Evolutionary conservation across 148 eudicot species (phyloP).

Genomic region (Rhododendron vialii): DNA sequence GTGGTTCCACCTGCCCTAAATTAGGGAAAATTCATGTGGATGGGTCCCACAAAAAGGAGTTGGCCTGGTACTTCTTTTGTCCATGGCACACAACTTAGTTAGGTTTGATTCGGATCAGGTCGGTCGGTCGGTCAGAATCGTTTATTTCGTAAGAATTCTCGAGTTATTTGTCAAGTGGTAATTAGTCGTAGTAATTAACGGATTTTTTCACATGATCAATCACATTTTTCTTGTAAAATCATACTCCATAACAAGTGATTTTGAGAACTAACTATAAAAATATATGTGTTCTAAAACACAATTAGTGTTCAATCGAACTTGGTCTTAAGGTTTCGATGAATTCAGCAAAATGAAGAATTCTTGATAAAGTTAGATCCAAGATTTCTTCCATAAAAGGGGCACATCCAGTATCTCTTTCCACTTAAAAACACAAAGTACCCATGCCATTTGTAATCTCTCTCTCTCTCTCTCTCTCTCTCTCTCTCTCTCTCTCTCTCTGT

Average conservation of each 20-base stretch:
- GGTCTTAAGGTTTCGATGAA: neutral
- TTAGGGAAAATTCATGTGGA: neutral
- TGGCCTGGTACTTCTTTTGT: neutral
- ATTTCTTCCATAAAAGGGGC: neutral
- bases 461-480: neutral
- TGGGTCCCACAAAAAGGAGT: neutral
- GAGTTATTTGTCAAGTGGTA: too few relatives aligned
- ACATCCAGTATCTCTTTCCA: neutral
- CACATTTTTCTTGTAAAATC: neutral
- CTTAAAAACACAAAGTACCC: neutral
- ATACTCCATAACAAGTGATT: too few relatives aligned
- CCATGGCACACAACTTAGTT: neutral
- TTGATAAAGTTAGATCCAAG: neutral
- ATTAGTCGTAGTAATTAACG: too few relatives aligned
- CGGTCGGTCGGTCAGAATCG: neutral
- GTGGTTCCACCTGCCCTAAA: neutral
- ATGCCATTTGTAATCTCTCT: neutral
- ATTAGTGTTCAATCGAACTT: too few relatives aligned
- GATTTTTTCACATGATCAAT: neutral
- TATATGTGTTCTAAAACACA: too few relatives aligned
- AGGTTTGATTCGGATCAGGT: neutral
- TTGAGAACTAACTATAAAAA: too few relatives aligned
- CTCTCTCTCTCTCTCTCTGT: neutral
- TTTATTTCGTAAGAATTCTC: neutral
- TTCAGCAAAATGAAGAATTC: neutral